Base-by-base conservation (phyloP, 1,139 yeast species). In the Sugiyamaella neomexicana region DNA sequence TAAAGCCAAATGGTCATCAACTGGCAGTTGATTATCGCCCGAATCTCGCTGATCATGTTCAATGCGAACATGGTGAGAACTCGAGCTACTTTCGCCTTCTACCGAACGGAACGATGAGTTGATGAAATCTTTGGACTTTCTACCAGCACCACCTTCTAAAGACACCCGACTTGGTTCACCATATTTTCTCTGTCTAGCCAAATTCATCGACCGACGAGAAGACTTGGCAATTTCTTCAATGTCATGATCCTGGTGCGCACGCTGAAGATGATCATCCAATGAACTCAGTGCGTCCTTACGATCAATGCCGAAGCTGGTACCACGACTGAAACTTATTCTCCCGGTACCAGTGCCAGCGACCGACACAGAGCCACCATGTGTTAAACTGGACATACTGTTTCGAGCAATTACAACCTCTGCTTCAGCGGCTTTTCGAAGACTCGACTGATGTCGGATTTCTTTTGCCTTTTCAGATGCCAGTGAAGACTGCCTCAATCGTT, bases 391-490 rank as follows among this genome's bases (percentile, higher is more conserved):
- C 53, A 75, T 59, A 51, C 78, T 74, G 40, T 71, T 75, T 46
- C 77, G 61, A 9, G 72, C 68, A 16, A 71, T 75, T 3, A 91
- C 84, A 10, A 84, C 72, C 58, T 89, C 91, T 0, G 97, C 97
- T 67, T 93, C 98, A 58, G 81, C 80, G 29, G 80, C 80, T 64
- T 86, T 87, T 61, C 99, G 79, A 49, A 81, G 78, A 1, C 79
- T 73, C 0, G 93, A 76, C 49, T 77, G 79, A 25, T 75, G 70
- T n/a, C 83, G 72, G 10, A 90, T 78, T 55, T 89, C 91, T 20
- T 72, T 75, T 34, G 86, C 81, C 65, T 86, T 89, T 16, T 72
- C 68, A 40, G 73, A 70, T 0, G 96, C 97, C 55, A 86, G 56
- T 1, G 78, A 80, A 2, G 70, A 58, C 58, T 86, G 77, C 53